These are phyloP conservation scores for Buddleja alternifolia DNA, from an alignment of 257 asterid species.

Conservation along the genomic window DNA sequence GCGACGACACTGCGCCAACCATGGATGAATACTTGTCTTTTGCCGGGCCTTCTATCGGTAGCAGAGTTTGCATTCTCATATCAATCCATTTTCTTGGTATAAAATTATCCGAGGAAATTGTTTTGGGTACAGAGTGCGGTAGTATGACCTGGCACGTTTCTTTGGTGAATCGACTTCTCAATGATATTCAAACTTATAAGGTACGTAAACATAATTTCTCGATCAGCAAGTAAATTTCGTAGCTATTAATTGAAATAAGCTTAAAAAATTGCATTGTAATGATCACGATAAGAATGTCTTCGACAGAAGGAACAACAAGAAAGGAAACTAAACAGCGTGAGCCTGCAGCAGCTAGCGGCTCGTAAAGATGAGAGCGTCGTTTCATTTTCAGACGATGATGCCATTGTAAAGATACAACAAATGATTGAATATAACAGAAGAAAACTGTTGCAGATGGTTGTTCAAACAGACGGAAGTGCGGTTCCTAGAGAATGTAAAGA, in stretches of 20 bases:
- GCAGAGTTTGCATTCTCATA: constrained; percentile 29
- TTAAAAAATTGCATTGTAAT: not conserved
- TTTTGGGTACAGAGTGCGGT: constrained; percentile 26
- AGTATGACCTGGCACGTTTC: constrained; percentile 30
- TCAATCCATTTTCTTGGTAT: constrained; percentile 33
- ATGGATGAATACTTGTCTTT: constrained; percentile 39
- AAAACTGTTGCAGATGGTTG: constrained; percentile 37
- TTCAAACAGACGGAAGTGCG: constrained; percentile 28
- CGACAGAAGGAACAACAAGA: constrained; percentile 37
- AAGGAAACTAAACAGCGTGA: constrained; percentile 29
- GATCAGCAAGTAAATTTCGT: not conserved
- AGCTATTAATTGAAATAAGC: no score
- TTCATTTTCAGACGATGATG: constrained; percentile 34
- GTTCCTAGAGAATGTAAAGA: constrained; percentile 40
- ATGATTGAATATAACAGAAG: constrained; percentile 34
- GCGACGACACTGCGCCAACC: constrained; percentile 21
- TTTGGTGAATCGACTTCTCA: constrained; percentile 32
- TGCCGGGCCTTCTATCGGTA: constrained; percentile 28
- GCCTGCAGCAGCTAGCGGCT: constrained; percentile 23
- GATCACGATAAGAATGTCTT: not conserved
- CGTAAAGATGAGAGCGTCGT: not conserved
- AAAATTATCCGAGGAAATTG: constrained; percentile 30
- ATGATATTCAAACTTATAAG: constrained; percentile 39
- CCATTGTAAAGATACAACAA: not conserved
- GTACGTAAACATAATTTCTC: constrained; percentile 9